A percentile compares a stretch with the other conserved stretches of the same genome.
phyloP scores from a whole-genome alignment of 2,329 filamentous ascomycete species.

The Ceratocystis cubensis region DNA sequence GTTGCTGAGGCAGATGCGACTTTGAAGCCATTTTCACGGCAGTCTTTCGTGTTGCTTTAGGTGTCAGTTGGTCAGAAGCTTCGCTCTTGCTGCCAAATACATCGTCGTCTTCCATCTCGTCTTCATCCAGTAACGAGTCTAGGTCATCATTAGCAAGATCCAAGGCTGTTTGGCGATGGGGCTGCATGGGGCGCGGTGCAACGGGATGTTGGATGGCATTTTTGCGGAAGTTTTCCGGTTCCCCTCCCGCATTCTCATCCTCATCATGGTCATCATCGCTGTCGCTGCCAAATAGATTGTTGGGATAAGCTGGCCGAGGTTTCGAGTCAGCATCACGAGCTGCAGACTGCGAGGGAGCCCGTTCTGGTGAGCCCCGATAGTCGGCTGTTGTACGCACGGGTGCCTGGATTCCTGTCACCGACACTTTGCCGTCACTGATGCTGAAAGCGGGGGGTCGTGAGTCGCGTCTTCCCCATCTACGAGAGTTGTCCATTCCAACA shows the following conservation, averaged over 20 bases:
- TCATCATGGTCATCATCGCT: slow-evolving; percentile 17
- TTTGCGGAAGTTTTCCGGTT: neutral
- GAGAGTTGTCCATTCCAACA: slow-evolving; percentile 15
- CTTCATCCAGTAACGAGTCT: slow-evolving; percentile 18
- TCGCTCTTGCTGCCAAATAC: slow-evolving; percentile 10
- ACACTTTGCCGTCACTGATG: slow-evolving; percentile 19
- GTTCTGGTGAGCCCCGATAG: slow-evolving; percentile 17
- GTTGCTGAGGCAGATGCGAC: slow-evolving; percentile 10
- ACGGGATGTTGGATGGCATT: slow-evolving; percentile 8
- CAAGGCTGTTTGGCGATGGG: slow-evolving; percentile 17
- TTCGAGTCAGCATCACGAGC: slow-evolving; percentile 9
- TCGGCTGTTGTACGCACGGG: slow-evolving; percentile 6
- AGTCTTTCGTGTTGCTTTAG: slow-evolving; percentile 17
- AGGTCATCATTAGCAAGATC: slow-evolving; percentile 18
- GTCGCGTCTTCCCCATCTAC: slow-evolving; percentile 14
- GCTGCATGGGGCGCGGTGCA: slow-evolving; percentile 10
- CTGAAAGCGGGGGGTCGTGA: slow-evolving; percentile 18
- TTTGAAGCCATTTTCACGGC: neutral
- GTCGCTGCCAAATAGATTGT: slow-evolving; percentile 12
- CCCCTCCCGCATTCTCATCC: slow-evolving; percentile 12
- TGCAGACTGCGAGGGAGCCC: slow-evolving; percentile 1
- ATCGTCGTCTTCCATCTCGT: slow-evolving; percentile 14
- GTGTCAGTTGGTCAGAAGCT: slow-evolving; percentile 14
- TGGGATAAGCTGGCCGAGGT: neutral
- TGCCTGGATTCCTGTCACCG: slow-evolving; percentile 11